Evolutionary conservation across 2,329 filamentous ascomycete species (phyloP).

Genomic region (Colletotrichum simmondsii): DNA sequence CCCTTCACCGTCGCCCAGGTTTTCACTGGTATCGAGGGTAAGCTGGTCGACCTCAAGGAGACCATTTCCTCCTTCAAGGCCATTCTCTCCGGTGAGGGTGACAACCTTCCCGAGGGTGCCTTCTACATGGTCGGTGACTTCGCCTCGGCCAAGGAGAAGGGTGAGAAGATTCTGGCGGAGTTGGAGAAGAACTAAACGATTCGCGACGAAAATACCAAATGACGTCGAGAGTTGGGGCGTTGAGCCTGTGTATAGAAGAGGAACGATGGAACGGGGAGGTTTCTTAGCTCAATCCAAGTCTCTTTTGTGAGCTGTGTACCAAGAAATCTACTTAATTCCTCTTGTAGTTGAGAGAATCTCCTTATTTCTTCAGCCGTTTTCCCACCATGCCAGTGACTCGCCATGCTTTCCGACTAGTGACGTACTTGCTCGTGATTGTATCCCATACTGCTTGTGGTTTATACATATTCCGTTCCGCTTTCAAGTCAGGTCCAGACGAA

Average conservation of each 20-base stretch:
- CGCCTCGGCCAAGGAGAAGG: conserved; percentile 92
- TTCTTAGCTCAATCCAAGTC: conserved; percentile 66
- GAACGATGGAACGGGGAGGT: conserved; percentile 60
- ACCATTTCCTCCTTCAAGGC: conserved; percentile 98
- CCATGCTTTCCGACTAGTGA: background rate
- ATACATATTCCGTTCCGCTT: no score
- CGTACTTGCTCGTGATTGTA: background rate
- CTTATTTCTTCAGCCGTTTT: conserved; percentile 30
- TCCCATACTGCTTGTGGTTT: no score
- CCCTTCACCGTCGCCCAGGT: conserved; percentile 91
- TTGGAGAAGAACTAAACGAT: conserved; percentile 67
- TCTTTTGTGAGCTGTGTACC: conserved; percentile 72
- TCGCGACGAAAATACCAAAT: conserved; percentile 34
- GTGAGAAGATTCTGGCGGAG: conserved; percentile 99
- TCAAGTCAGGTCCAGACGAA: no score
- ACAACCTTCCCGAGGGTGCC: conserved; percentile 91
- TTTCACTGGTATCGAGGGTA: conserved; percentile 94
- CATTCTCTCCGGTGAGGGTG: conserved; percentile 94
- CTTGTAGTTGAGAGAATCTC: conserved; percentile 46
- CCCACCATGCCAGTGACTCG: background rate
- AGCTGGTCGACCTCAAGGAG: conserved; percentile 98
- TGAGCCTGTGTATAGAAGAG: conserved; percentile 68
- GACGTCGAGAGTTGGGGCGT: conserved; percentile 55
- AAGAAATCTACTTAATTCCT: conserved; percentile 64
- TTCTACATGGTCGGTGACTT: conserved; percentile 99